Evolutionary conservation across 2,329 filamentous ascomycete genomes (phyloP).

Genomic region (Alternaria sp.): DNA sequence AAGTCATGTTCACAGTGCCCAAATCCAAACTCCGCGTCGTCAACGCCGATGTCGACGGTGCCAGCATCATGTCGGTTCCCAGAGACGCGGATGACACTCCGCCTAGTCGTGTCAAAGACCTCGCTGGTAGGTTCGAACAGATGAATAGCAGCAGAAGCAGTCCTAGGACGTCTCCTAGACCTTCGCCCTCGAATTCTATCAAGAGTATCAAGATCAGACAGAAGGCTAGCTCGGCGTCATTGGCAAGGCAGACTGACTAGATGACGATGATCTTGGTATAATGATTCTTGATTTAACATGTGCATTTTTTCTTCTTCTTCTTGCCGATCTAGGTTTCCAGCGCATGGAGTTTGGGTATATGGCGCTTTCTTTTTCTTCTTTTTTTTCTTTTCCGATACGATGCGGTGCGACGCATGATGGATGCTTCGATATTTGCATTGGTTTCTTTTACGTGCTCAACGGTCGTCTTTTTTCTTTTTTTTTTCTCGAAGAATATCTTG

Average conservation of each 20-base stretch:
- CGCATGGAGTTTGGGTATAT: not conserved
- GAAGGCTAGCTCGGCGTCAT: conserved; percentile 27
- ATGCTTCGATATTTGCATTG: not conserved
- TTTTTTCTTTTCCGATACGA: too few species aligned
- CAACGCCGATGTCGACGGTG: conserved; percentile 61
- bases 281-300: not conserved
- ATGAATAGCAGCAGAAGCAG: conserved; percentile 16
- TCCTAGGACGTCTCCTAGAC: conserved; percentile 25
- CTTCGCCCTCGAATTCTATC: conserved; percentile 33
- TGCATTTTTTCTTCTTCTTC: not conserved
- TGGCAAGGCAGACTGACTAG: conserved; percentile 13
- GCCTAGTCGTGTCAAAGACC: conserved; percentile 40
- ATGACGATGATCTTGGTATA: not conserved
- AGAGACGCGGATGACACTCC: conserved; percentile 24
- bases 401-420: not conserved
- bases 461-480: not conserved
- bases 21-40: conserved; percentile 88
- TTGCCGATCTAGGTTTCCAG: not conserved
- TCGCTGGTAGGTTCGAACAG: conserved; percentile 45
- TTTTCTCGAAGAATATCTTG: too few species aligned
- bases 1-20: conserved; percentile 88
- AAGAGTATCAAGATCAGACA: conserved; percentile 39
- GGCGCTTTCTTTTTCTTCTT: not conserved
- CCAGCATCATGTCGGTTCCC: conserved; percentile 38
- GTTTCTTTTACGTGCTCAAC: not conserved